A percentile compares a stretch with the other conserved stretches of the same genome.
Evolutionary conservation across 495 filamentous ascomycete genomes (phyloP).

Genomic region (Alectoria sarmentosa): DNA sequence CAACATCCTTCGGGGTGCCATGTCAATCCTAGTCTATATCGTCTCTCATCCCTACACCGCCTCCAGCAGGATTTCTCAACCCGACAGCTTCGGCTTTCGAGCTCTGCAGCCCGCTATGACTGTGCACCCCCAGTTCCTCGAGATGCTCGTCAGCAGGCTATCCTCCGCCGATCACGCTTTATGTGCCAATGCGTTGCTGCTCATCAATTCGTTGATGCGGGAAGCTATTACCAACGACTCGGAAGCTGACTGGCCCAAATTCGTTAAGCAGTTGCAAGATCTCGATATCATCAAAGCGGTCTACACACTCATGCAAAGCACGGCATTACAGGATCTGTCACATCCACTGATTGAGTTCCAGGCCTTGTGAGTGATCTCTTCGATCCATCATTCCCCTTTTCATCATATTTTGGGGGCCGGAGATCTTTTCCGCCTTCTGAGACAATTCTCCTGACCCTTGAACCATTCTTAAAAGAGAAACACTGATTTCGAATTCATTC

Average conservation of each 20-base stretch:
- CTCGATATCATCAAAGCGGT: slow-evolving; percentile 89
- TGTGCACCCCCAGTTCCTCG: slow-evolving; percentile 85
- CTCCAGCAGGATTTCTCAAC: slow-evolving; percentile 34
- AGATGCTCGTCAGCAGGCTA: slow-evolving; percentile 82
- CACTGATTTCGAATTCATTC: too few relatives aligned
- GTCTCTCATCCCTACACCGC: slow-evolving; percentile 70
- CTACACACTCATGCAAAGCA: slow-evolving; percentile 87
- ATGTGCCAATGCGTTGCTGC: slow-evolving; percentile 88
- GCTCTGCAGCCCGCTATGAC: slow-evolving; percentile 90
- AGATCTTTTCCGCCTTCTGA: too few relatives aligned
- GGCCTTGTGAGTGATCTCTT: too few relatives aligned
- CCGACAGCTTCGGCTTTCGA: slow-evolving; percentile 69
- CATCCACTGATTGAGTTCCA: slow-evolving; percentile 93
- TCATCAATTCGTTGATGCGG: slow-evolving; percentile 92
- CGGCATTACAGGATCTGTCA: slow-evolving; percentile 86
- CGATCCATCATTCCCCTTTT: too few relatives aligned
- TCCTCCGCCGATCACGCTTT: slow-evolving; percentile 93
- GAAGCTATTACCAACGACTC: slow-evolving; percentile 82
- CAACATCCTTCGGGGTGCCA: slow-evolving; percentile 92
- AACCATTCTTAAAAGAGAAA: too few relatives aligned
- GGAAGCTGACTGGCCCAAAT: slow-evolving; percentile 81
- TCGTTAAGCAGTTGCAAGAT: slow-evolving; percentile 89
- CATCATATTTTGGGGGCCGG: too few relatives aligned
- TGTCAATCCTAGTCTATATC: slow-evolving; percentile 90
- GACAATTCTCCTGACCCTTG: too few relatives aligned